Evolutionary conservation across 2,329 filamentous ascomycete genomes (phyloP), one percentile per base, ranked within the genome.

Genomic region (Colletotrichum spaethianum): DNA sequence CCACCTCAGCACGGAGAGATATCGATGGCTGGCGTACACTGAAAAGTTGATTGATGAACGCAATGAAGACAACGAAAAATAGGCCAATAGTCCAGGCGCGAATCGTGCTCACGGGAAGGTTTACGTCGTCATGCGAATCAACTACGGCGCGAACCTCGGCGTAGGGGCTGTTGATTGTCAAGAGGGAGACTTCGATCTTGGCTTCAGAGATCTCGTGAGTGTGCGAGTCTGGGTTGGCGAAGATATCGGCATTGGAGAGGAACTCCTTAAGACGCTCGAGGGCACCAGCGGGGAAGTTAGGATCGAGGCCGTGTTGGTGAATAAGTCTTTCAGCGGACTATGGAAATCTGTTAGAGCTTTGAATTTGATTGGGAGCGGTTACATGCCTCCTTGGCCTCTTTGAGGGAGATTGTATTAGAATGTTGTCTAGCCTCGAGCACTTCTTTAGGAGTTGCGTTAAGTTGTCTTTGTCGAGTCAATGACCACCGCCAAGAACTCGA

Each of bases 101-200:
- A 23, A 84, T 79, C 1, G 84, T 87, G n/a, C 80, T 81, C 12
- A 82, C 81, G 3, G 83, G 83, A 0, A 83, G 77, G 23, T 76
- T 77, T 0, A 77, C 74, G 33, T 86, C 84, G 67, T 86, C 85
- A 1, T 80, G 81, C 16, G 83, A 81, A 28, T 84, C 79, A 4
- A 87, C 84, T 1, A 85, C 83, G 36, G 84, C 83, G 48, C 84
- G 82, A n/a, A 86, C 84, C 75, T 84, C 82, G 56, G 83, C 76
- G 72, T 83, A 83, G 6, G 83, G 77, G 36, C 80, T 82, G 70
- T 81, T 80, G 66, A 81, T 80, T 7, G 78, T 76, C 44, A 80
- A 76, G 6, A 83, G 72, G 1, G 79, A 79, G 23, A 79, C 78
- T 50, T 80, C 77, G 23, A 80, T 74, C 70, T 80, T 80, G 74